Conservation (phyloP, 1,284 basidiomycete genomes). For the Sporisorium exsertum region DNA sequence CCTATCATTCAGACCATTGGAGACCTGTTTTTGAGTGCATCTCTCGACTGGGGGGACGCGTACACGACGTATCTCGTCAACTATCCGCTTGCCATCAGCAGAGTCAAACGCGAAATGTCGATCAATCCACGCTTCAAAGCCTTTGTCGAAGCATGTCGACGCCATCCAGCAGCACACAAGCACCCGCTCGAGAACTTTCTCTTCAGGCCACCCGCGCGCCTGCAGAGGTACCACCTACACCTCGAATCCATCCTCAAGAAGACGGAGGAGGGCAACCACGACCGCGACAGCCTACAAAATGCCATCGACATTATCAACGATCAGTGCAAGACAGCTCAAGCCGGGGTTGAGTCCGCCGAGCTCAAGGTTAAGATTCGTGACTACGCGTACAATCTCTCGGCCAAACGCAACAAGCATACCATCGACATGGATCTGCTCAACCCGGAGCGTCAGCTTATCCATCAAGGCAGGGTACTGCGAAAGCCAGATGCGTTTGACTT, state of each 20-base stretch:
- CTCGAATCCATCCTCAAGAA: conserved; percentile 81
- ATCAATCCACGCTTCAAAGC: conserved; percentile 83
- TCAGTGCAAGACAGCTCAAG: conserved; percentile 64
- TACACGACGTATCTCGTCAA: conserved; percentile 89
- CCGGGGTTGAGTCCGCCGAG: conserved; percentile 62
- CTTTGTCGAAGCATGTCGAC: conserved; percentile 85
- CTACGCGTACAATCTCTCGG: conserved; percentile 56
- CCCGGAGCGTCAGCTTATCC: conserved; percentile 61
- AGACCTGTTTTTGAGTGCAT: conserved; percentile 88
- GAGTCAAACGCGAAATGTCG: conserved; percentile 85
- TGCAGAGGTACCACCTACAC: conserved; percentile 88
- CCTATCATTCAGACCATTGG: conserved; percentile 87
- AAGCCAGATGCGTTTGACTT: conserved; percentile 66
- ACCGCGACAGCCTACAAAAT: conserved; percentile 53
- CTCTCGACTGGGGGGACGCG: conserved; percentile 84
- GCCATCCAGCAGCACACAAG: conserved; percentile 79
- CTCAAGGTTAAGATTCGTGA: conserved; percentile 63
- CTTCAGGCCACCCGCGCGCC: conserved; percentile 84
- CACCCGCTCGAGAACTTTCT: conserved; percentile 88
- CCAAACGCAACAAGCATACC: conserved; percentile 57
- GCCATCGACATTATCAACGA: conserved; percentile 65
- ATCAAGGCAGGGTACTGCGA: conserved; percentile 59
- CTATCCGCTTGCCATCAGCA: conserved; percentile 85
- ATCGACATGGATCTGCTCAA: conserved; percentile 62
- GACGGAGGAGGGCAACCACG: conserved; percentile 57